Evolutionary conservation across 2,329 filamentous ascomycete species (phyloP).

Genomic region (Ceratocystis ficicola): DNA sequence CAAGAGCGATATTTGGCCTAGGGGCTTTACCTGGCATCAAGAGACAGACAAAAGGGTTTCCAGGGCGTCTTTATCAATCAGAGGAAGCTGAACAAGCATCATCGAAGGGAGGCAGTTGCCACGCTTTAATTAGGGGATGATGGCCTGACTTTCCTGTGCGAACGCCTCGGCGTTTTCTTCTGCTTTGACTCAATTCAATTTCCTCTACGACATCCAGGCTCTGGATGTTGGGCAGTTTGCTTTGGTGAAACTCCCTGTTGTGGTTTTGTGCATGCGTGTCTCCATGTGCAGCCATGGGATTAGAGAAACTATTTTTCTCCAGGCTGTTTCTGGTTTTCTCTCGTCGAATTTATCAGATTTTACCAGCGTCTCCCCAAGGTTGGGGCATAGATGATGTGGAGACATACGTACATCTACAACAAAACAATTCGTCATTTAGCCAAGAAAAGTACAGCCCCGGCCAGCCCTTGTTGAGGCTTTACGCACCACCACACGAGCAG

Average conservation of each 20-base stretch:
- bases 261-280: background rate
- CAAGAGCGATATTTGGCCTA: background rate
- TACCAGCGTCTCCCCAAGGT: background rate
- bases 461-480: background rate
- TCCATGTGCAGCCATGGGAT: background rate
- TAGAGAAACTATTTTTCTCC: background rate
- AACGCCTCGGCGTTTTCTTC: background rate
- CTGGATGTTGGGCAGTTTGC: background rate
- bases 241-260: background rate
- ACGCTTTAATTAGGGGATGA: background rate
- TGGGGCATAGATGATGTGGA: background rate
- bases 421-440: background rate
- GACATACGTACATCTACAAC: background rate
- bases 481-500: background rate
- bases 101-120: background rate
- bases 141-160: background rate
- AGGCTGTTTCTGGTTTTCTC: background rate
- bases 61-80: constrained; percentile 6
- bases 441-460: background rate
- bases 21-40: background rate
- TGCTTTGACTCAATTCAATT: background rate
- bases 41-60: background rate
- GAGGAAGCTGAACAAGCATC: background rate
- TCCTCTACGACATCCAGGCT: background rate
- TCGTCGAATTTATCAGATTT: constrained; percentile 2